Base-by-base conservation (phyloP, 1,284 basidiomycete genomes). In the Austroboletus olivaceoglutinosus region DNA sequence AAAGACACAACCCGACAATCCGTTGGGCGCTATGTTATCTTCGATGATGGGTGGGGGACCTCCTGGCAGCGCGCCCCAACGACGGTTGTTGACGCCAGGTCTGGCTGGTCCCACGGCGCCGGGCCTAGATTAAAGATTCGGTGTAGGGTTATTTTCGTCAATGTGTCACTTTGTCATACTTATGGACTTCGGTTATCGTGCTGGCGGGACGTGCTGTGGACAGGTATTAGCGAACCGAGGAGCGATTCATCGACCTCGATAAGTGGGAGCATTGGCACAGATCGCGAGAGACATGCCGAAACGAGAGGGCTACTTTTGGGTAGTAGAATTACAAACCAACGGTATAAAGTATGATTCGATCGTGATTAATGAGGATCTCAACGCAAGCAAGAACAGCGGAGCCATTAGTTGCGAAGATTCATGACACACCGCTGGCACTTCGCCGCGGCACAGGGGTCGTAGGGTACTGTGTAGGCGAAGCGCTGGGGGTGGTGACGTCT, bases 21-120 rank as follows among this genome's bases (percentile, higher is more conserved):
- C 91, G 13, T 70, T 94, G 34, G 88, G 86, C 45, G 89, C 90
- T 45, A 86, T 95, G 77, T 73, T 94, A 68, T 89, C 90, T 7
- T 86, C 84, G 2, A 75, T 95, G 64, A 86, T 94, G 47, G 83
- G 86, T 42, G 89, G 88, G 21, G 86, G 84, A 2, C 65, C 73
- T 15, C 66, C 75, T 43, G 62, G 67, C 11, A 38, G 60, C 21
- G 58, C 43, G 2, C 66, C 74, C 11, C 56, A 56, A 31, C 64
- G 75, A 57, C 72, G 77, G 55, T 58, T 74, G 13, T 61, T 81
- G 40, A 70, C 73, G 36, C 71, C 76, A 15, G 73, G 71, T n/a
- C 53, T 69, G 31, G 43, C 46, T 34, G 59, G 63, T 23, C 63
- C 68, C 43, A 49, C 57, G 42, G 61, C 53, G 49, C 71, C 69